Evolutionary conservation across 768 basidiomycete species (phyloP).

Genomic region (Boletus rubescentipes): DNA sequence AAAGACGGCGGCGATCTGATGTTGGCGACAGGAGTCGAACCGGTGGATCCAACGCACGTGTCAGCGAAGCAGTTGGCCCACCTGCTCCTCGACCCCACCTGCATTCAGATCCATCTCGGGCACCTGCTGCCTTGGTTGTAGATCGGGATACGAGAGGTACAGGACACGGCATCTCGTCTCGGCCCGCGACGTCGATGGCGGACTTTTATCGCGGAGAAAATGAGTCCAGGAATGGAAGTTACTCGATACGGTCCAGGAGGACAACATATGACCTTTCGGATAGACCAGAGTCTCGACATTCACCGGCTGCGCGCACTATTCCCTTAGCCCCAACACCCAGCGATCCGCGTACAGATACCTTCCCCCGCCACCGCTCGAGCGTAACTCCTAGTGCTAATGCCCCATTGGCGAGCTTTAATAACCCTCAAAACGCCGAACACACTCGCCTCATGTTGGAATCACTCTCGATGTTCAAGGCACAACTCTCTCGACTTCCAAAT

Average conservation of each 20-base stretch:
- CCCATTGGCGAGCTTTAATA: conserved; percentile 8
- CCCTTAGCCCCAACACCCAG: conserved; percentile 17
- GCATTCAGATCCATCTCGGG: conserved; percentile 27
- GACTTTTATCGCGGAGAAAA: conserved; percentile 38
- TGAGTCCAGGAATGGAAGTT: conserved; percentile 8
- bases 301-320: conserved; percentile 8
- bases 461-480: conserved; percentile 65
- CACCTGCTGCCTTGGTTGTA: conserved; percentile 7
- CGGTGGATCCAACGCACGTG: conserved; percentile 24
- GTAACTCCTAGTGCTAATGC: conserved; percentile 20
- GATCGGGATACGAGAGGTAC: conserved; percentile 25
- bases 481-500: conserved; percentile 55
- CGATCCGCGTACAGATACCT: conserved; percentile 14
- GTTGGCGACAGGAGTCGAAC: conserved; percentile 24
- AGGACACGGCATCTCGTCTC: conserved; percentile 20
- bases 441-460: conserved; percentile 69
- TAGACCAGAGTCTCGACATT: conserved; percentile 19
- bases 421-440: conserved; percentile 50
- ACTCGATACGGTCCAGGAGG: conserved; percentile 23
- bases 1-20: conserved; percentile 16
- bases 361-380: conserved; percentile 14
- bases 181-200: conserved; percentile 60
- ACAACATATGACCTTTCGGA: conserved; percentile 26
- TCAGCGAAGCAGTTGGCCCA: conserved; percentile 14
- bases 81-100: conserved; percentile 22